A percentile compares a stretch with the other conserved stretches of the same genome.
phyloP scores from a whole-genome alignment of 2,329 filamentous ascomycete genomes.

The Trichoderma hamatum region DNA sequence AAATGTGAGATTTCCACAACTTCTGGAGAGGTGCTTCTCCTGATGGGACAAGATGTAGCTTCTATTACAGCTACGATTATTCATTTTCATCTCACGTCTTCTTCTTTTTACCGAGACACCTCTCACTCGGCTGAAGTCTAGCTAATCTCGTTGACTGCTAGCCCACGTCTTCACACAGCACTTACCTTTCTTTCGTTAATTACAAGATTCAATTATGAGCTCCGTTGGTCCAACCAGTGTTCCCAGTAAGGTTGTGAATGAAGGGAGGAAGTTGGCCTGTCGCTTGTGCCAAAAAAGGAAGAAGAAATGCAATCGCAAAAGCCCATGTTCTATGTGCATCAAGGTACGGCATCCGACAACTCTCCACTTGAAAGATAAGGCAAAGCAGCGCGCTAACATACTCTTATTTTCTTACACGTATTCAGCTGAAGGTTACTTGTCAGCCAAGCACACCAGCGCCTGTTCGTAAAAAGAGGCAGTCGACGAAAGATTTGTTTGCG shows the following conservation, averaged over 20 bases:
- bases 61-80: neutral
- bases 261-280: slow-evolving; percentile 19
- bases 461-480: slow-evolving; percentile 11
- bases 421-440: slow-evolving; percentile 17
- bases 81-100: neutral
- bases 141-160: neutral
- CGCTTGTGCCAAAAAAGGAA: slow-evolving; percentile 17
- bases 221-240: neutral
- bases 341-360: slow-evolving; percentile 8
- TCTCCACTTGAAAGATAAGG: neutral
- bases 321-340: slow-evolving; percentile 21
- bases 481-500: slow-evolving; percentile 14
- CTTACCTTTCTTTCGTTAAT: neutral
- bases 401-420: neutral
- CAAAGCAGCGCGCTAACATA: neutral
- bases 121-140: neutral
- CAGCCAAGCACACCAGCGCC: slow-evolving; percentile 20
- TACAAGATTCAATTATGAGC: neutral
- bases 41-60: neutral
- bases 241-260: slow-evolving; percentile 11
- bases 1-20: neutral
- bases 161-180: neutral
- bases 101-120: neutral
- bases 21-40: neutral
- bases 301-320: slow-evolving; percentile 21